Conservation (phyloP, 768 basidiomycete genomes). For the Phlebiopsis flavidoalba region DNA sequence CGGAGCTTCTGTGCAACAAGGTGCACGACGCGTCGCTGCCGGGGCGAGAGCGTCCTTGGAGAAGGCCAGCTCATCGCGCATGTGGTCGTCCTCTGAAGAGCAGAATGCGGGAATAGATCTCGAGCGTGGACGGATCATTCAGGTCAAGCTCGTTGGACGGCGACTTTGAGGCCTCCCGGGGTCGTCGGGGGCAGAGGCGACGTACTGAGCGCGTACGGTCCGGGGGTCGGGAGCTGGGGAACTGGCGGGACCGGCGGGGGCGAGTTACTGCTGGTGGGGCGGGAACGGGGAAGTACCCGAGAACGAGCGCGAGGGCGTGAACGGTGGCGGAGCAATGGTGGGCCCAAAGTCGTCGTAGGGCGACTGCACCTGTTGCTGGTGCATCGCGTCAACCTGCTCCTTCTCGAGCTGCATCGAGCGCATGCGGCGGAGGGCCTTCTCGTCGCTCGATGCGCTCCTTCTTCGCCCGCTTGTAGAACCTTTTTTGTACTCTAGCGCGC, state of each 20-base stretch:
- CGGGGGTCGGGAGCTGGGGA: constrained; percentile 31
- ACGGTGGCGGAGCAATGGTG: constrained; percentile 41
- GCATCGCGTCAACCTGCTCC: constrained; percentile 53
- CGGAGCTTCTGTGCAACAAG: constrained; percentile 94
- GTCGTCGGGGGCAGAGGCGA: constrained; percentile 54
- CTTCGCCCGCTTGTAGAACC: constrained; percentile 96
- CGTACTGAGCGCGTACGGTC: constrained; percentile 37
- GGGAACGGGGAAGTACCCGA: constrained; percentile 59
- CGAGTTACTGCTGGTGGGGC: constrained; percentile 56
- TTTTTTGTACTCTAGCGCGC: constrained; percentile 99
- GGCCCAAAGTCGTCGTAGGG: constrained; percentile 73
- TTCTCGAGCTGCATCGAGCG: constrained; percentile 94
- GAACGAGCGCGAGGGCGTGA: constrained; percentile 71
- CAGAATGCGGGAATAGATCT: constrained; percentile 94
- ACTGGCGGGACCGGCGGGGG: constrained; percentile 28
- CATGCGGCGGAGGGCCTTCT: constrained; percentile 98
- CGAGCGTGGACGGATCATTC: constrained; percentile 92
- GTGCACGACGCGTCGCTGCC: constrained; percentile 90
- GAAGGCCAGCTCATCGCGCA: constrained; percentile 97
- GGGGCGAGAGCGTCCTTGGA: constrained; percentile 79
- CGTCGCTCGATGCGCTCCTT: constrained; percentile 98
- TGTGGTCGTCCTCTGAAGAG: constrained; percentile 96
- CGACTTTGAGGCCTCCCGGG: constrained; percentile 64
- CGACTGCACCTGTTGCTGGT: constrained; percentile 30
- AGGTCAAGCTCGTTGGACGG: constrained; percentile 78